Conservation (phyloP, 2,329 filamentous ascomycete species). For the Fusarium tjaetaba region DNA sequence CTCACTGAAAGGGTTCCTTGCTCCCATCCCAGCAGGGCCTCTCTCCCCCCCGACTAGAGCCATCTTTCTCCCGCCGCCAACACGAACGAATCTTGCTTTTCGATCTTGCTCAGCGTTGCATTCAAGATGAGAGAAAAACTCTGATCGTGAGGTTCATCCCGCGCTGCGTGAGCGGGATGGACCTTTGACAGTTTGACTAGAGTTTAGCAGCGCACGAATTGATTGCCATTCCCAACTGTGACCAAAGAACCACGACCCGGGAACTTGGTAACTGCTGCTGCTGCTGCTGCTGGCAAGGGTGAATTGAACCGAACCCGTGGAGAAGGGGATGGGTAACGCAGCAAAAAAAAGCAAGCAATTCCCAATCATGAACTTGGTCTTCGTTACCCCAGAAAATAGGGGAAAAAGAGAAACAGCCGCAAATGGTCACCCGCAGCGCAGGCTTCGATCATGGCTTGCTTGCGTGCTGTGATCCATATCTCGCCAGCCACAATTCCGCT, state of each 20-base stretch:
- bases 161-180: neutral
- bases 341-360: constrained; percentile 37
- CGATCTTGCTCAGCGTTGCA: constrained; percentile 18
- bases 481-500: constrained; percentile 40
- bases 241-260: constrained; percentile 15
- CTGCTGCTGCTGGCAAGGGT: constrained; percentile 11
- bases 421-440: constrained; percentile 17
- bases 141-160: constrained; percentile 4
- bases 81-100: constrained; percentile 4
- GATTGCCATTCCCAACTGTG: constrained; percentile 7
- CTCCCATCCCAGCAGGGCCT: constrained; percentile 5
- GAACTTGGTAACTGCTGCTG: constrained; percentile 25
- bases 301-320: constrained; percentile 9
- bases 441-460: constrained; percentile 24
- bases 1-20: constrained; percentile 6
- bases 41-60: constrained; percentile 2
- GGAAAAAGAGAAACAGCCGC: constrained; percentile 1
- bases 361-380: constrained; percentile 3
- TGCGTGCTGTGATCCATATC: constrained; percentile 29
- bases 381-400: constrained; percentile 40
- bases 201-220: neutral
- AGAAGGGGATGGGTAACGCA: constrained; percentile 1
- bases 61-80: constrained; percentile 18
- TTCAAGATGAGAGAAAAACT: neutral
- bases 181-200: neutral